Base-by-base conservation (phyloP, 495 filamentous ascomycete genomes). In the Xylaria flabelliformis region DNA sequence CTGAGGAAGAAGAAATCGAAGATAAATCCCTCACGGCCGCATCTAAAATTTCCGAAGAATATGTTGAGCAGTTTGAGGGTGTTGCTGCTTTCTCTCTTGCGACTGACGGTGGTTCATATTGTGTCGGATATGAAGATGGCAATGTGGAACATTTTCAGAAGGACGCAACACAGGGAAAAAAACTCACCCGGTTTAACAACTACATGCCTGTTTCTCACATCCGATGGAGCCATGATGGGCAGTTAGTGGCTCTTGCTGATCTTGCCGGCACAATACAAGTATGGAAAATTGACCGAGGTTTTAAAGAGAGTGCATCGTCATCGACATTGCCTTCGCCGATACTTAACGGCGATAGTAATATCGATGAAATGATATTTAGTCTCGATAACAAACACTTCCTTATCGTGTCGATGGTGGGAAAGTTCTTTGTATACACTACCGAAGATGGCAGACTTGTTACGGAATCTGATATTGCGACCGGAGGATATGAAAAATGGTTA, bases 61-160 rank as follows among this genome's bases (percentile, higher is more conserved):
- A 0, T 0, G n/a, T 15, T 21, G 36, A 41, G n/a, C n/a, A 63
- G n/a, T 41, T 44, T 63, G 36, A 24, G 9, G 32, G 9, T 13
- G 41, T 64, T 13, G n/a, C 42, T 41, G 29, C 75, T 8, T 68
- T 81, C 12, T 78, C 77, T 58, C 74, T 17, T 13, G 36, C 62
- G 15, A 39, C 59, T 6, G 34, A 63, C 12, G n/a, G 36, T 13
- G 1, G 19, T 24, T 63, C 59, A 4, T 63, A 63, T 26, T 63
- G 59, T 26, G 59, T 63, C 42, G 59, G 59, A 42, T 63, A 42
- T 10, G 59, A 63, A 21, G 34, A 63, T 42, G 59, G 59, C n/a
- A 39, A 42, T 13, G 59, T 63, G 4, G 59, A 63, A 15, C n/a
- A 32, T 42, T 63, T 26, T 15, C 5, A 26, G 36, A 63, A 17